Conservation (phyloP, 2,329 filamentous ascomycete species). For the Atkinsonella hypoxylon region DNA sequence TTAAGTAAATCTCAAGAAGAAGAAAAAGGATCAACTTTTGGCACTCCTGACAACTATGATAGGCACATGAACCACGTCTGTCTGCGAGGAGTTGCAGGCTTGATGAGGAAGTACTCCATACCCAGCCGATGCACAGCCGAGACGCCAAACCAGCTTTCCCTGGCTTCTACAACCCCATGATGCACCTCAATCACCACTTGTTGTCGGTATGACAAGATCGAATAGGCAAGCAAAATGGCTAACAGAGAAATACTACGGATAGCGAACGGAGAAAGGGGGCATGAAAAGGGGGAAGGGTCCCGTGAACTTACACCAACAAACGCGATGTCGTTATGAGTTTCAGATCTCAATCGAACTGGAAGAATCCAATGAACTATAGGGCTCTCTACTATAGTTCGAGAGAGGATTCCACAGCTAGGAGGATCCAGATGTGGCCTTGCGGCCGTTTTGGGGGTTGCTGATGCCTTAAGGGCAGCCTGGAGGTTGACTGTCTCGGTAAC, state of each 20-base stretch:
- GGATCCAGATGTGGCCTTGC: slow-evolving; percentile 23
- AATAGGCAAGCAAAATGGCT: neutral
- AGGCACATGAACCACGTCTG: neutral
- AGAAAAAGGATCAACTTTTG: too few relatives aligned
- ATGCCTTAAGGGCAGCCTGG: slow-evolving; percentile 28
- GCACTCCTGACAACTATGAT: neutral
- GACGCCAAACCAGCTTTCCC: too few relatives aligned
- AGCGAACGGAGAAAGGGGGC: neutral
- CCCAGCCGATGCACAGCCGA: too few relatives aligned
- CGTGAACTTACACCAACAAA: slow-evolving; percentile 59
- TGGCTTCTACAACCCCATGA: too few relatives aligned
- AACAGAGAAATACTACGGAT: neutral
- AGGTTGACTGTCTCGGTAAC: slow-evolving; percentile 40
- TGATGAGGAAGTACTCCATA: neutral
- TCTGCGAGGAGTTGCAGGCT: neutral
- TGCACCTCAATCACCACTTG: too few relatives aligned
- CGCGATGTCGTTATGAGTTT: slow-evolving; percentile 65
- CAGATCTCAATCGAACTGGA: slow-evolving; percentile 63
- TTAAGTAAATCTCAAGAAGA: neutral
- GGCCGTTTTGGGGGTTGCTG: slow-evolving; percentile 19
- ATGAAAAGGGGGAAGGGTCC: neutral
- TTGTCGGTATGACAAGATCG: neutral
- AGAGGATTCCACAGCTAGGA: slow-evolving; percentile 59
- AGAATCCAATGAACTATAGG: slow-evolving; percentile 66
- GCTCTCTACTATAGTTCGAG: slow-evolving; percentile 65